phyloP scores from a whole-genome alignment of 2,329 filamentous ascomycete species.

The Hymenoscyphus occultus region DNA sequence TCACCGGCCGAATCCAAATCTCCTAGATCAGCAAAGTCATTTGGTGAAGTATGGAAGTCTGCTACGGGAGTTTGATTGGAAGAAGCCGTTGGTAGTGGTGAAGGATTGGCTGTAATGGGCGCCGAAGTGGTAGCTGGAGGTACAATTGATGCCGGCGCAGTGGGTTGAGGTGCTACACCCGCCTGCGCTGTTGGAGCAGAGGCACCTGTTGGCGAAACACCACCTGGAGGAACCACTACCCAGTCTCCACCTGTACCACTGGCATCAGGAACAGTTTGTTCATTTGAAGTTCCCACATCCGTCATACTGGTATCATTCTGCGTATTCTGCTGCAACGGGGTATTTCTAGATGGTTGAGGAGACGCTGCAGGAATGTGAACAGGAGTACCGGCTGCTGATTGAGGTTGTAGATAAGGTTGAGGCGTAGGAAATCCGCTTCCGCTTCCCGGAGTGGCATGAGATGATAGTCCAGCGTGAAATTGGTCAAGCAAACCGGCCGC shows the following conservation, averaged over 20 bases:
- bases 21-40: slow-evolving; percentile 61
- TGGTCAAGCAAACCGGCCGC: slow-evolving; percentile 65
- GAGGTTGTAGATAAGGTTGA: slow-evolving; percentile 56
- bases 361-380: slow-evolving; percentile 45
- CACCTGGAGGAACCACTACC: slow-evolving; percentile 66
- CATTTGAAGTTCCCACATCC: slow-evolving; percentile 12
- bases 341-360: slow-evolving; percentile 39
- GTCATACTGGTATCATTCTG: slow-evolving; percentile 22
- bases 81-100: slow-evolving; percentile 15
- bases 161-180: slow-evolving; percentile 11
- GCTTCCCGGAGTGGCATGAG: slow-evolving; percentile 57
- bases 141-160: slow-evolving; percentile 14
- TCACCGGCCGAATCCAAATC: slow-evolving; percentile 71
- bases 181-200: slow-evolving; percentile 22
- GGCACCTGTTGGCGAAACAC: slow-evolving; percentile 29
- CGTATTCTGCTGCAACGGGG: slow-evolving; percentile 20
- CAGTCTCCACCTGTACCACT: slow-evolving; percentile 64
- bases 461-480: slow-evolving; percentile 61
- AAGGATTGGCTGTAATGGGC: slow-evolving; percentile 12
- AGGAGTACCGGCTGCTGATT: slow-evolving; percentile 58
- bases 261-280: slow-evolving; percentile 34
- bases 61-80: slow-evolving; percentile 27
- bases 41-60: slow-evolving; percentile 42
- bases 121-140: slow-evolving; percentile 14
- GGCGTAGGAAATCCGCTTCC: slow-evolving; percentile 53